Evolutionary conservation across 2,329 filamentous ascomycete genomes (phyloP), one percentile per base, ranked within the genome.

Genomic region (Whalleya microplaca): DNA sequence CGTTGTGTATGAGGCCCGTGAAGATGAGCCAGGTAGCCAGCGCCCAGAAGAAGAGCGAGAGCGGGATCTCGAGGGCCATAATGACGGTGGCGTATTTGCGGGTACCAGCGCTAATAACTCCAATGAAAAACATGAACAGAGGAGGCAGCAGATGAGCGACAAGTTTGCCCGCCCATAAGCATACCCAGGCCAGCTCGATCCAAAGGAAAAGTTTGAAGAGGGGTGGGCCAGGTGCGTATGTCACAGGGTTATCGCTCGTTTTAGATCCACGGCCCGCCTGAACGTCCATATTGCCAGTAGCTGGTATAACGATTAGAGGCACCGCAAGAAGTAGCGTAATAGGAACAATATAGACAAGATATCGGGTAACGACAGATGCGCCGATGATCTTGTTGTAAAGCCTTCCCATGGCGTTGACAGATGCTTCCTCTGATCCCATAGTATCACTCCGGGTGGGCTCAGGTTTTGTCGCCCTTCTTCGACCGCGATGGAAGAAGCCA

Each of bases 41-140:
- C 3, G 83, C 82, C 86, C 87, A 90, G 66, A 89, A 84, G 69
- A 90, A 87, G 47, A 90, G 78, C 2, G 85, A 88, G 1, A 91
- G 73, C 1, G 86, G 84, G 40, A 90, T 83, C 66, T 87, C 85
- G 41, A 90, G 76, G 54, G 85, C 84, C 53, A 77, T 78, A 29
- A 91, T 75, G 14, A 91, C 84, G 2, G 81, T 81, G 44, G 86
- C 86, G 66, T 91, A 90, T 71, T 91, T 91, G 58, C 86, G 80
- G 3, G 87, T 88, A 46, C 87, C 87, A 14, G 84, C 83, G 70
- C 85, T 89, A 69, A 90, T 82, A 27, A 90, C 84, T 54, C 88
- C 88, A 60, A 81, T 84, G 64, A 89, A 81, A 66, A 88, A 87
- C 79, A 89, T 86, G 72, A 90, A 90, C 50, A 84, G 62, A 41